Percentiles rank a stretch among this genome's conserved stretches.
These are phyloP conservation scores for Fusarium sp. DNA, from an alignment of 2,329 filamentous ascomycete species.

Conservation along the genomic window DNA sequence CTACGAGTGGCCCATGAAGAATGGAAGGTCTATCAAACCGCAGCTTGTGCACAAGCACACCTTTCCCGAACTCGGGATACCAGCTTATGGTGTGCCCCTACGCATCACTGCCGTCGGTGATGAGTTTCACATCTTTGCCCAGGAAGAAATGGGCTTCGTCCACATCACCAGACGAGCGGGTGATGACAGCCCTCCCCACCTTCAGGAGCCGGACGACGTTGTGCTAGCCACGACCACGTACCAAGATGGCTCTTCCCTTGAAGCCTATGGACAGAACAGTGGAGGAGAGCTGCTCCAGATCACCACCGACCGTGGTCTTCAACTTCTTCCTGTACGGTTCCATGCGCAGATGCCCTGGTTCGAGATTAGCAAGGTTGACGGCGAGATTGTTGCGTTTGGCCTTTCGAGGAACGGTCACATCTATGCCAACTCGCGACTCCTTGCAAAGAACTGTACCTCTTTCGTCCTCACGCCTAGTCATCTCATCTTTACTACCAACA, in stretches of 20 bases:
- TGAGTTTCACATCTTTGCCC: constrained; percentile 49
- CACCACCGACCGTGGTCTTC: constrained; percentile 44
- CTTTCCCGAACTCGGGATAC: constrained; percentile 51
- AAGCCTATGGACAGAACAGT: constrained; percentile 60
- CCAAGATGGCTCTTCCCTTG: constrained; percentile 44
- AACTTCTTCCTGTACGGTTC: constrained; percentile 55
- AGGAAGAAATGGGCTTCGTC: constrained; percentile 42
- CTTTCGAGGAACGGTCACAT: constrained; percentile 82
- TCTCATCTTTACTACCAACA: constrained; percentile 91
- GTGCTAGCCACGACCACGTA: constrained; percentile 49
- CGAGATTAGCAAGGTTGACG: constrained; percentile 59
- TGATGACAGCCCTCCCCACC: constrained; percentile 24
- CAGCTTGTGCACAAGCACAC: constrained; percentile 54
- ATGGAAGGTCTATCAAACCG: constrained; percentile 62
- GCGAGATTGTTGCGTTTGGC: constrained; percentile 65
- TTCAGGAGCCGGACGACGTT: constrained; percentile 15
- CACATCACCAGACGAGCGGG: constrained; percentile 40
- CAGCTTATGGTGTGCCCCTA: constrained; percentile 22
- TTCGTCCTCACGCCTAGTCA: constrained; percentile 86
- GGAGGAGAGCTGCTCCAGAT: constrained; percentile 60
- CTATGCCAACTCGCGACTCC: constrained; percentile 78
- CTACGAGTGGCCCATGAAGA: constrained; percentile 75
- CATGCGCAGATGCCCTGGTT: constrained; percentile 65
- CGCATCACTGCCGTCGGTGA: constrained; percentile 36
- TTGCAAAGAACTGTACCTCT: constrained; percentile 92